These are phyloP conservation scores for Cyamopsis tetragonoloba DNA, from an alignment of 306 rosid genomes.

Conservation along the genomic window DNA sequence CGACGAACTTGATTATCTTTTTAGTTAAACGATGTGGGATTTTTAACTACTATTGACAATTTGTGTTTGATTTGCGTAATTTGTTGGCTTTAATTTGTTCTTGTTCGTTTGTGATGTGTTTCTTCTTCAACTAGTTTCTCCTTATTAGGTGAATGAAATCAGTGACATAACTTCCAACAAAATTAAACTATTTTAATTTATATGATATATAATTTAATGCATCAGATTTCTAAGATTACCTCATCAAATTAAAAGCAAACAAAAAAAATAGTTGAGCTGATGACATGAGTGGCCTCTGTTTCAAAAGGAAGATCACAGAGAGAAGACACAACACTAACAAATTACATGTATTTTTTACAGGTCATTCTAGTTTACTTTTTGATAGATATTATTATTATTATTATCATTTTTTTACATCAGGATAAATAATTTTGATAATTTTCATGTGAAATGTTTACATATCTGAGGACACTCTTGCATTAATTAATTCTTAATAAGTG, in stretches of 20 bases:
- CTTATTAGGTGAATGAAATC: neutral
- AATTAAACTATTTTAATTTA: neutral
- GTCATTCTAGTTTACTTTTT: neutral
- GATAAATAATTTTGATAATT: neutral
- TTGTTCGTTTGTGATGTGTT: neutral
- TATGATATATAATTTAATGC: neutral
- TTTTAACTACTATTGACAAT: neutral
- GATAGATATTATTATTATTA: too few species aligned
- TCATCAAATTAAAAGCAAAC: conserved; percentile 2
- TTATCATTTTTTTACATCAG: neutral
- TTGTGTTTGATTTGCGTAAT: neutral
- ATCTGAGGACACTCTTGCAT: neutral
- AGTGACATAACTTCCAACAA: neutral
- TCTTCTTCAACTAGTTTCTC: neutral
- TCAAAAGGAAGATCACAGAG: neutral
- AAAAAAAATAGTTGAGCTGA: conserved; percentile 18
- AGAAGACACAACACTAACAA: neutral
- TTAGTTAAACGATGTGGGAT: too few species aligned
- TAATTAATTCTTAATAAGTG: neutral
- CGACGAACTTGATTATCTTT: too few species aligned
- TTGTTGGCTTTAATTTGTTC: neutral
- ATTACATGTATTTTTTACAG: neutral
- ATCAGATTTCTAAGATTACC: neutral
- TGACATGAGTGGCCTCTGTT: neutral
- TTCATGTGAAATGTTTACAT: neutral